Evolutionary conservation across 2,329 filamentous ascomycete genomes (phyloP).

Genomic region (Xenoacremonium recifei): DNA sequence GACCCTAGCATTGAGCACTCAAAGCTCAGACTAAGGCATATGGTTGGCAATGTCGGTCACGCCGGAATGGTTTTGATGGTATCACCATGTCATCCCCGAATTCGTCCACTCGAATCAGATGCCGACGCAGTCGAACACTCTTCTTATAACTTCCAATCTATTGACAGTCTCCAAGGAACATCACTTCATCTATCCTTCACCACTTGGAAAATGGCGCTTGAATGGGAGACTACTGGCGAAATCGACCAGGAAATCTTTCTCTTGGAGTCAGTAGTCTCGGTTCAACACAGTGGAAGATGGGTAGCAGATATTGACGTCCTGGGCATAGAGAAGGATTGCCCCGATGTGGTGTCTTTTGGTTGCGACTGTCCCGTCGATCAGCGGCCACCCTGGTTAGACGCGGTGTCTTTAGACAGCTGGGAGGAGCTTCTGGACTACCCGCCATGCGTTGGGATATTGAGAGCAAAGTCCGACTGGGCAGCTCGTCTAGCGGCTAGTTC

Average conservation of each 20-base stretch:
- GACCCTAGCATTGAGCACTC: constrained; percentile 1
- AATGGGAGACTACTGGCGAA: constrained; percentile 9
- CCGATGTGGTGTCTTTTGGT: constrained; percentile 2
- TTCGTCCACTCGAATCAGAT: constrained; percentile 4
- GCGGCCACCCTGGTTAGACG: neutral
- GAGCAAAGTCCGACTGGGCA: constrained; percentile 6
- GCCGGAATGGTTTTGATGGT: constrained; percentile 10
- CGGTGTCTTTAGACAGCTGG: constrained; percentile 9
- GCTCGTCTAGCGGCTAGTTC: constrained; percentile 5
- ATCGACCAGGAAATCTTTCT: constrained; percentile 15
- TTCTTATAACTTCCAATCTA: constrained; percentile 2
- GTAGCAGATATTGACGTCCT: constrained; percentile 22
- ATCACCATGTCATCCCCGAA: constrained; percentile 4
- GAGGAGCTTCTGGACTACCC: constrained; percentile 7
- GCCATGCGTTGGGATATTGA: constrained; percentile 2
- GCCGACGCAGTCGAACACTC: neutral
- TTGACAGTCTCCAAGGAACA: constrained; percentile 4
- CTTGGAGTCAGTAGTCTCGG: constrained; percentile 18
- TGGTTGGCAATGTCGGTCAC: constrained; percentile 11
- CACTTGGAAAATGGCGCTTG: constrained; percentile 9
- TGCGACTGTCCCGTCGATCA: constrained; percentile 1
- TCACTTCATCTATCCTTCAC: constrained; percentile 21
- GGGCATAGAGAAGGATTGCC: neutral
- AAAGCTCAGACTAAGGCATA: neutral
- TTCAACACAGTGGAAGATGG: constrained; percentile 20